Evolutionary conservation across 2,329 filamentous ascomycete species (phyloP), one percentile per base, ranked within the genome.

Genomic region (Trichoderma koningiopsis): DNA sequence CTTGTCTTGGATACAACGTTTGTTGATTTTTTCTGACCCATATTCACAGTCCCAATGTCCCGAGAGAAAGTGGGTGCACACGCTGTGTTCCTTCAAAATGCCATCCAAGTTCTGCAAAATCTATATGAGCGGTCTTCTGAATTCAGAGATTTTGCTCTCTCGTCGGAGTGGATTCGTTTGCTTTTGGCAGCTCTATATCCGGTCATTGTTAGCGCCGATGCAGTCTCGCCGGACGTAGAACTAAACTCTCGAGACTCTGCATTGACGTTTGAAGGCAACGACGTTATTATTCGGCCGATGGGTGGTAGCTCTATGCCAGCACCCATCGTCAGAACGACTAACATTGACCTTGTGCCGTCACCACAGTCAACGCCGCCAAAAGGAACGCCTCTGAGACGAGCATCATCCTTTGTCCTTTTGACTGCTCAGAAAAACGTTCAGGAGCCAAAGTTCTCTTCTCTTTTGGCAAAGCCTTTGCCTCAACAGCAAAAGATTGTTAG

Each of bases 381-480:
- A 52, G 88, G 90, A 0, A 87, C 89, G 7, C 88, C 89, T 24
- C 83, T 96, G 31, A 89, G 91, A 40, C 89, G 94, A 74, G 91
- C 92, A 1, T 97, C 95, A 0, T 97, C 95, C 0, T 99, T 98
- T 77, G 90, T 98, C 35, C 86, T 99, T 1, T 85, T 99, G 27
- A 94, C 92, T 6, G 87, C 92, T 3, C 88, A 92, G 68, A 87
- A 88, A 68, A 83, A 86, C 0, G 85, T 86, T 11, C 81, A 87
- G 5, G 81, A 82, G 1, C 86, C 88, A 2, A 89, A 87, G 14
- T 83, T 88, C 43, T 86, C 90, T 16, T 82, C 95, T 64, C 89
- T 60, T 27, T 4, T 27, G n/a, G 19, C 86, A 37, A 86, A 72
- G 29, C 49, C 72, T 6, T 37, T 75, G 5, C 68, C 72, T 8